These are phyloP conservation scores for Hypoxylon sp. DNA, from an alignment of 2,329 filamentous ascomycete species.

Conservation along the genomic window DNA sequence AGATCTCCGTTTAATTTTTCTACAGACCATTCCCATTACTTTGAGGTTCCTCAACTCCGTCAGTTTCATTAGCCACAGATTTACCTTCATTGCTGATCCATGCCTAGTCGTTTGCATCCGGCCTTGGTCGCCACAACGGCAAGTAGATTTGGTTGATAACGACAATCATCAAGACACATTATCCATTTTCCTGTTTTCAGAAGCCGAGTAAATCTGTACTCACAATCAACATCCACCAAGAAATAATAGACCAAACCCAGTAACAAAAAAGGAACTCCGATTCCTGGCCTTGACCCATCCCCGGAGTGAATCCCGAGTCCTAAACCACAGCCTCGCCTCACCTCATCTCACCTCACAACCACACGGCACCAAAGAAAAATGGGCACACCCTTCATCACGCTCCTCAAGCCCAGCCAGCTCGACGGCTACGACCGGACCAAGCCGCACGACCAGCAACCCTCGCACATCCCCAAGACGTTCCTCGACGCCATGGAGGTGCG, in stretches of 20 bases:
- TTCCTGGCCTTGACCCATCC: background rate
- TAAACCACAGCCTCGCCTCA: background rate
- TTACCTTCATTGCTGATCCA: constrained; percentile 9
- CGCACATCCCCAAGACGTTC: constrained; percentile 69
- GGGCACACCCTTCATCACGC: constrained; percentile 66
- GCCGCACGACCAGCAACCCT: constrained; percentile 61
- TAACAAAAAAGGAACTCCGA: background rate
- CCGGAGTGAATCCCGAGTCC: constrained; percentile 1
- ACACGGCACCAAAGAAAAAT: constrained; percentile 55
- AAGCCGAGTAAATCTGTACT: background rate
- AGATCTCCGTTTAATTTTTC: constrained; percentile 22
- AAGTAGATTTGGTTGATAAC: background rate
- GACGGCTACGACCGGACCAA: constrained; percentile 62
- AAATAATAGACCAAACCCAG: background rate
- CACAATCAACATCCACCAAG: background rate
- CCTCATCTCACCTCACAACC: background rate
- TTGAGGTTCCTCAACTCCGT: background rate
- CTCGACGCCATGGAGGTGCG: constrained; percentile 75
- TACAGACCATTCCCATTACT: constrained; percentile 15
- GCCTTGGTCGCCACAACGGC: constrained; percentile 12
- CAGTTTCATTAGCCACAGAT: constrained; percentile 28
- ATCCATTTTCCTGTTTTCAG: constrained; percentile 1
- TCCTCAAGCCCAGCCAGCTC: constrained; percentile 65
- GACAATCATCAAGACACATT: background rate
- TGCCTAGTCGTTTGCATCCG: constrained; percentile 15